Conservation (phyloP, 1,284 basidiomycete genomes). For the Sporisorium scitamineum region DNA sequence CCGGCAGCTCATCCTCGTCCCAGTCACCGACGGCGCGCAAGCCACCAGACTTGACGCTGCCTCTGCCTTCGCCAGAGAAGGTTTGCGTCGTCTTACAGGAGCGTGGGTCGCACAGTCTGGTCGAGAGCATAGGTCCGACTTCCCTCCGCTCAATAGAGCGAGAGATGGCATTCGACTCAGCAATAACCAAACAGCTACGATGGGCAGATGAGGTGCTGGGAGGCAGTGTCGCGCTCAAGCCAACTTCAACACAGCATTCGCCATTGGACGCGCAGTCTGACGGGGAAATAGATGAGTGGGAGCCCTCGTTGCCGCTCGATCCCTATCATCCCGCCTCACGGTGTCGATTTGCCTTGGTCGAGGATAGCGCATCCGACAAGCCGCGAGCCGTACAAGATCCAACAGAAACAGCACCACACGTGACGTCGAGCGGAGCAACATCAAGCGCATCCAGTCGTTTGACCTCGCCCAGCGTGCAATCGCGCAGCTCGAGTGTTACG, state of each 20-base stretch:
- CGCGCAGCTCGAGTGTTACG: neutral
- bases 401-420: neutral
- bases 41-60: neutral
- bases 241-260: neutral
- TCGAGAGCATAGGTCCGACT: conserved; percentile 12
- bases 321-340: conserved; percentile 18
- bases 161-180: conserved; percentile 28
- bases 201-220: conserved; percentile 18
- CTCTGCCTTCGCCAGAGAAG: neutral
- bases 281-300: conserved; percentile 4
- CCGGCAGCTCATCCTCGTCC: neutral
- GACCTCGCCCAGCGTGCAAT: neutral
- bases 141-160: conserved; percentile 23
- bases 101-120: neutral
- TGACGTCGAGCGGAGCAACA: neutral
- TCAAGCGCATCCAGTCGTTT: neutral
- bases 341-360: neutral
- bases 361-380: neutral
- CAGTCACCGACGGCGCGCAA: neutral
- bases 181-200: conserved; percentile 12
- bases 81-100: conserved; percentile 8
- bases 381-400: conserved; percentile 2
- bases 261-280: neutral
- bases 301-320: conserved; percentile 10
- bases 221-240: neutral